Percentiles rank a stretch among this genome's conserved stretches.
phyloP scores from a whole-genome alignment of 2,329 filamentous ascomycete genomes.

The Penicillium sumatraense region DNA sequence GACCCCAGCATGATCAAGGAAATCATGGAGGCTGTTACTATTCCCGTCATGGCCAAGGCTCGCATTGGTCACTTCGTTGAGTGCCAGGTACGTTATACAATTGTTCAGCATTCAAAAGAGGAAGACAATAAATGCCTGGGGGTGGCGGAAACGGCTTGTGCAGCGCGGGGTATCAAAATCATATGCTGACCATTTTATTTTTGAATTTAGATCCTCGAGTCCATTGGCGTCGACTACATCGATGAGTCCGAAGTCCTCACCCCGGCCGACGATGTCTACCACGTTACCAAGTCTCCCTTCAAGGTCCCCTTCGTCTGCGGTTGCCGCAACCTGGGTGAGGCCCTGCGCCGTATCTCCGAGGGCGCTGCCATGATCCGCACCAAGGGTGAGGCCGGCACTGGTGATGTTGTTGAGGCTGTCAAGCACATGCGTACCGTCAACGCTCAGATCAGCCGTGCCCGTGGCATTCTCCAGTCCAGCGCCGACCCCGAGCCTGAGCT shows the following conservation, averaged over 20 bases:
- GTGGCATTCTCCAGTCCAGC: constrained; percentile 53
- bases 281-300: constrained; percentile 87
- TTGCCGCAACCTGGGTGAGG: constrained; percentile 92
- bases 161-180: background rate
- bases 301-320: constrained; percentile 92
- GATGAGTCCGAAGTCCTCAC: constrained; percentile 98
- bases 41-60: constrained; percentile 99
- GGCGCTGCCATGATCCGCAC: constrained; percentile 99
- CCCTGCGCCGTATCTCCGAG: constrained; percentile 85
- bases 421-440: constrained; percentile 94
- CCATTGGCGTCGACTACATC: constrained; percentile 94
- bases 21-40: constrained; percentile 93
- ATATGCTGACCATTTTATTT: background rate
- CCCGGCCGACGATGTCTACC: constrained; percentile 85
- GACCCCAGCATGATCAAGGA: constrained; percentile 93
- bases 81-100: constrained; percentile 67
- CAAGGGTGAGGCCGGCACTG: constrained; percentile 96
- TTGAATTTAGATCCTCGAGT: constrained; percentile 76
- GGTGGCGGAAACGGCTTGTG: background rate
- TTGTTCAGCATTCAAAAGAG: background rate
- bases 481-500: constrained; percentile 69
- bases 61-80: constrained; percentile 98
- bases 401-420: constrained; percentile 95
- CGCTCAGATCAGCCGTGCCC: constrained; percentile 75
- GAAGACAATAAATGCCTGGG: background rate